Evolutionary conservation across 495 filamentous ascomycete genomes (phyloP), one percentile per base, ranked within the genome.

Genomic region (Penicillium arizonense): DNA sequence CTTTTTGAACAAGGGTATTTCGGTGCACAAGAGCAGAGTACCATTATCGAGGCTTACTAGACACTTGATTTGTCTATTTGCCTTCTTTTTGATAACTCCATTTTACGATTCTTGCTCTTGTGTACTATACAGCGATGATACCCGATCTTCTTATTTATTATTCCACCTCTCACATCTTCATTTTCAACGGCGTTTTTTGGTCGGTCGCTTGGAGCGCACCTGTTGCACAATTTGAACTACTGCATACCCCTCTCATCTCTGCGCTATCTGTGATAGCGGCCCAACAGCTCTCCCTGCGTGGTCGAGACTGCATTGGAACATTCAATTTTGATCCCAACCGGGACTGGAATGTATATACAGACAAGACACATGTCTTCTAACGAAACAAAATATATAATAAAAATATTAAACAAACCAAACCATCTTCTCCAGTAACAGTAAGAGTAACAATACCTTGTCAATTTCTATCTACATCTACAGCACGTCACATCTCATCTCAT

Each of bases 1-100:
- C 79, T 83, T 58, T 83, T 85, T 65, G 83, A 82, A 43, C 68
- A 82, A 47, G 77, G 78, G 62, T 87, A 80, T 73, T 87, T 83
- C 67, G 75, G 82, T 55, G 76, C 82, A 58, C 70, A 69, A 61
- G 50, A 74, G 55, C 69, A 69, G 57, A 66, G 63, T 51, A 61
- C 73, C 21, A 67, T 74, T 16, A 72, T 80, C 48, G 67, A 73
- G 51, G 72, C 76, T 49, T 79, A 70, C 50, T 74, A 30, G 67
- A 70, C 48, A 21, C 57, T 50, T 50, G 21, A 36, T 11, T 4
- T 28, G 24, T 38, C 40, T 50, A 18, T 49, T 18, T 18, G 33
- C 37, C 36, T 39, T 24, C 32, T 47, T 28, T 12, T 30, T 10
- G 28, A 10, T 30, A 5, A 30, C 28, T 30, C 28, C 28, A 8